Percentiles rank a stretch among this genome's conserved stretches.
Evolutionary conservation across 495 filamentous ascomycete species (phyloP).

Genomic region (Penicillium alfredii): DNA sequence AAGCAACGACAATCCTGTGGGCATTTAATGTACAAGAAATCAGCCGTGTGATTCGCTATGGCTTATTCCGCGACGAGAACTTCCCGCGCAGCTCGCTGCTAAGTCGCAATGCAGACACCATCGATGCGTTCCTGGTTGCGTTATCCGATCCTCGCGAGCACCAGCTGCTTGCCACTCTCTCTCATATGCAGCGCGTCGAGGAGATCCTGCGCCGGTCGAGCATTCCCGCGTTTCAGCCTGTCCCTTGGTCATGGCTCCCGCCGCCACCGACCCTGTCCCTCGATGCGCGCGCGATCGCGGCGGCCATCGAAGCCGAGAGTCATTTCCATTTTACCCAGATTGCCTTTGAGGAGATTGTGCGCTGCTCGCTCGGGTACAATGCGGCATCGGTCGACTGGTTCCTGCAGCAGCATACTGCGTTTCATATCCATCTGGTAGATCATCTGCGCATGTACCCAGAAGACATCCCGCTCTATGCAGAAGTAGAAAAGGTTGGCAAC

Average conservation of each 20-base stretch:
- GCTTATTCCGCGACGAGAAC: slow-evolving; percentile 31
- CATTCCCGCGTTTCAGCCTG: slow-evolving; percentile 12
- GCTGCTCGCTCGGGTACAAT: slow-evolving; percentile 34
- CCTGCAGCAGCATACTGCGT: slow-evolving; percentile 34
- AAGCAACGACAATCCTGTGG: slow-evolving; percentile 36
- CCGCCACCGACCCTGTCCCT: slow-evolving; percentile 13
- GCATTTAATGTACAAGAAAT: slow-evolving; percentile 37
- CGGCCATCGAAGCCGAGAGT: slow-evolving; percentile 37
- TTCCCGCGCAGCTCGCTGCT: slow-evolving; percentile 31
- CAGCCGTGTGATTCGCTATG: slow-evolving; percentile 34
- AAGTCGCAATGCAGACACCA: slow-evolving; percentile 24
- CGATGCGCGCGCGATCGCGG: slow-evolving; percentile 24
- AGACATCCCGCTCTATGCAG: slow-evolving; percentile 25
- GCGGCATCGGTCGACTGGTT: slow-evolving; percentile 36
- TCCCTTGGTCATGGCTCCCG: slow-evolving; percentile 39
- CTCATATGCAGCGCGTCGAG: slow-evolving; percentile 39
- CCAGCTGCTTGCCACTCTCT: slow-evolving; percentile 23
- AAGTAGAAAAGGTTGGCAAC: slow-evolving; percentile 38
- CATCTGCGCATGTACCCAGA: slow-evolving; percentile 33
- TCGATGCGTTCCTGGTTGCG: slow-evolving; percentile 30
- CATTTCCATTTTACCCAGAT: slow-evolving; percentile 39
- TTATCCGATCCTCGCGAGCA: slow-evolving; percentile 25
- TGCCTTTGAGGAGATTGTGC: slow-evolving; percentile 38
- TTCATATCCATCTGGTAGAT: slow-evolving; percentile 33
- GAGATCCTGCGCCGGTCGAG: slow-evolving; percentile 35